These are phyloP conservation scores for Geoglossum glabrum DNA, from an alignment of 495 filamentous ascomycete genomes.

Conservation along the genomic window DNA sequence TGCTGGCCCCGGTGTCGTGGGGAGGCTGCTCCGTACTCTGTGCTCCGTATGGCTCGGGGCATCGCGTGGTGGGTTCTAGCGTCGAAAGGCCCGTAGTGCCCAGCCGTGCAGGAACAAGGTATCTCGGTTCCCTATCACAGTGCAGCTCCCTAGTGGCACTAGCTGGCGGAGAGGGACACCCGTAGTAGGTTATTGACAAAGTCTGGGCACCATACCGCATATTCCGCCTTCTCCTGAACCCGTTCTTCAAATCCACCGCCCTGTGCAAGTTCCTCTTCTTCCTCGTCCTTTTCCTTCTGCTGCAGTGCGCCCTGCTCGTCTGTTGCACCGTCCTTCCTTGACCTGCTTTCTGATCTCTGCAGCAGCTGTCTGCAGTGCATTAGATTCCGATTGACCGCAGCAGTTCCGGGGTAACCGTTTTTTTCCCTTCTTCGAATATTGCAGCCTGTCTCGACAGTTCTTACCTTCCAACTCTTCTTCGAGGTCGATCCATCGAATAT, in stretches of 20 bases:
- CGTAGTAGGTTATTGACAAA: neutral
- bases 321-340: constrained; percentile 2
- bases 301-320: neutral
- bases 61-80: neutral
- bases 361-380: neutral
- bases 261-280: neutral
- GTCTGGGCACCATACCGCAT: neutral
- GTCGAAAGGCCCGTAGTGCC: neutral
- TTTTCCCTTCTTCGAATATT: neutral
- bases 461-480: neutral
- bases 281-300: neutral
- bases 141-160: neutral
- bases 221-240: neutral
- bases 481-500: neutral
- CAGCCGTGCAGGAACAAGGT: neutral
- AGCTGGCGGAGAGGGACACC: neutral
- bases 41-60: neutral
- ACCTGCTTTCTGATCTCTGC: neutral
- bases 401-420: neutral
- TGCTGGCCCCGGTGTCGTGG: neutral
- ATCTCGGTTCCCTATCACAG: neutral
- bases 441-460: neutral
- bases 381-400: neutral
- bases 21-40: neutral
- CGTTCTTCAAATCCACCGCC: neutral